phyloP scores from a whole-genome alignment of 2,329 filamentous ascomycete species.

The Aspergillus spinulosporus region DNA sequence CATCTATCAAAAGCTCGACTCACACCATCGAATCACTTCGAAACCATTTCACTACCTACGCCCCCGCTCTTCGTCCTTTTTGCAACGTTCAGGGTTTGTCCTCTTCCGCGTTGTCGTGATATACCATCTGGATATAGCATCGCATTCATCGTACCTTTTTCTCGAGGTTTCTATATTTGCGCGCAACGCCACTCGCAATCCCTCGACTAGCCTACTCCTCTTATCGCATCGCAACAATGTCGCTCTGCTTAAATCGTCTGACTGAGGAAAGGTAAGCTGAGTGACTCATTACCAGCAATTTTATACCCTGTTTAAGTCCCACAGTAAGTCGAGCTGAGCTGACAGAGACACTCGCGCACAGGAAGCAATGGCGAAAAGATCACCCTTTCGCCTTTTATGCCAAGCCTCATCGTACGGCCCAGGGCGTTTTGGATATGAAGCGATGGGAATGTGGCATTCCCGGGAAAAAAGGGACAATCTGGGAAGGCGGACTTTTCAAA shows the following conservation, averaged over 20 bases:
- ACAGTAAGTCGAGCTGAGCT: background rate
- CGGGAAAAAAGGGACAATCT: slow-evolving; percentile 93
- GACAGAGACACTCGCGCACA: slow-evolving; percentile 42
- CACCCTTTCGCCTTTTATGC: slow-evolving; percentile 98
- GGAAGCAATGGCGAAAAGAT: slow-evolving; percentile 95
- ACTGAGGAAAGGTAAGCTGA: slow-evolving; percentile 77
- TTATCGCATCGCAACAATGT: slow-evolving; percentile 58
- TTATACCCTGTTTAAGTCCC: no score
- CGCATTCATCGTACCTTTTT: background rate
- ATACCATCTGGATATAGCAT: background rate
- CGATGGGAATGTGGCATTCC: slow-evolving; percentile 96
- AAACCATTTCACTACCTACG: background rate
- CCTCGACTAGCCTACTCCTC: background rate
- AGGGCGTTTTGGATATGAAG: slow-evolving; percentile 87
- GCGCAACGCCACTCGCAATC: background rate
- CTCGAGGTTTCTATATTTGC: background rate
- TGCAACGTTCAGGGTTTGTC: no score
- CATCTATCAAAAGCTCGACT: no score
- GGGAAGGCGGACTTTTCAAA: slow-evolving; percentile 98
- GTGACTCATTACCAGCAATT: no score
- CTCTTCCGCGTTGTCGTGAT: no score
- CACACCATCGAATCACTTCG: no score
- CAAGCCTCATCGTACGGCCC: slow-evolving; percentile 74
- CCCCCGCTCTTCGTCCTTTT: no score
- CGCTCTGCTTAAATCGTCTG: slow-evolving; percentile 82